Evolutionary conservation across 805 yeast species (phyloP), one percentile per base, ranked within the genome.

Genomic region (Grigorovia yakushimaensis): DNA sequence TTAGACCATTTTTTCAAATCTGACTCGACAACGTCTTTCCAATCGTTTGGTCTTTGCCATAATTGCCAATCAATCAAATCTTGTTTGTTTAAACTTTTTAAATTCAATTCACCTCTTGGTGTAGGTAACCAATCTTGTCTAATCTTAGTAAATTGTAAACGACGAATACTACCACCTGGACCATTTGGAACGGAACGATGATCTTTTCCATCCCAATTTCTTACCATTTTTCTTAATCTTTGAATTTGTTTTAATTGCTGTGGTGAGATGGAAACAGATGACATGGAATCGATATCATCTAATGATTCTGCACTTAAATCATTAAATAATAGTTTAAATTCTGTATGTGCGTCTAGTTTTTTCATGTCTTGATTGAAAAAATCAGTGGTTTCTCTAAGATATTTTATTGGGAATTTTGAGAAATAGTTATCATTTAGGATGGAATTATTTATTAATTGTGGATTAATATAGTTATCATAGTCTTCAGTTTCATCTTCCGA

Each of bases 161-260:
- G 83, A 51, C 88, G 73, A 0, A 78, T 65, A 0, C 86, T 77
- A 21, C 64, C 57, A 21, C 66, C 65, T 2, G 64, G 60, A 1
- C 67, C 67, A 23, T 91, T 91, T 0, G 96, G 96, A 2, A 85
- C 77, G 5, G 78, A 68, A 43, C 83, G 66, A 51, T 81, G 77
- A 57, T 86, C 94, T 51, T 77, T 76, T 0, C 95, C 95, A 41
- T 88, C 84, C 95, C 95, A 87, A 21, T 88, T 88, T 55, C 85
- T 73, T 0, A 85, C 78, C n/a, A 65, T 73, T 51, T 64, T 73
- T 27, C 68, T 66, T 45, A 71, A 46, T 39, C 63, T 73, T 55
- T 78, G 82, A 53, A 82, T 76, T 56, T 81, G 86, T 44, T 72
- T 76, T 48, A 84, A 62, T 18, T 78, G 75, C 51, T 82, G 88